A percentile compares a stretch with the other conserved stretches of the same genome.
phyloP scores from a whole-genome alignment of 2,329 filamentous ascomycete species.

The Alternaria rosae region DNA sequence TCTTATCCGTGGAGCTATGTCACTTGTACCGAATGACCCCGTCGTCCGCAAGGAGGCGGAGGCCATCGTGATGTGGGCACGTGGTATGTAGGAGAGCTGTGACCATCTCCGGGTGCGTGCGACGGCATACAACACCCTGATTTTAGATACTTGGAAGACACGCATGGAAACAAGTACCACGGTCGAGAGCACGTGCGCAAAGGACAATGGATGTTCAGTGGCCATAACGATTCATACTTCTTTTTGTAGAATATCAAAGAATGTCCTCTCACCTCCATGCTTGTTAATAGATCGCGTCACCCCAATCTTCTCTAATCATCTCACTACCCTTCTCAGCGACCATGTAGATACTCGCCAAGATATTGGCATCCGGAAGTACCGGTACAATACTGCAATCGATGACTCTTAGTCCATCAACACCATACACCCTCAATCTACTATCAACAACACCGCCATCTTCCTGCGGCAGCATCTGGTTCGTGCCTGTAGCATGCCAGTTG shows the following conservation, averaged over 20 bases:
- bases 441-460: constrained; percentile 45
- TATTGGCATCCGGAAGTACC: constrained; percentile 32
- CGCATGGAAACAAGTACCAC: background rate
- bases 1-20: background rate
- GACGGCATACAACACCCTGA: too few relatives aligned
- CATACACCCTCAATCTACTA: constrained; percentile 39
- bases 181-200: background rate
- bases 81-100: background rate
- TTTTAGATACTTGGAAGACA: background rate
- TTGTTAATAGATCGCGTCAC: constrained; percentile 7
- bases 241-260: background rate
- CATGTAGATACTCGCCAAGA: constrained; percentile 33
- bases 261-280: background rate
- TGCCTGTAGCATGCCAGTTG: constrained; percentile 46
- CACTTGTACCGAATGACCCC: background rate
- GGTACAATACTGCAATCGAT: constrained; percentile 45
- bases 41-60: background rate
- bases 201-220: background rate
- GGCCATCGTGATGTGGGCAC: background rate
- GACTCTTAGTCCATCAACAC: constrained; percentile 40
- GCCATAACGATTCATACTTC: background rate
- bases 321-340: constrained; percentile 38
- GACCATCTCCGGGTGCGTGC: background rate
- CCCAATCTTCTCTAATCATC: constrained; percentile 34
- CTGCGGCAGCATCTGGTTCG: constrained; percentile 40